Evolutionary conservation across 345 rosid genomes (phyloP).

Genomic region (Dovyalis caffra): DNA sequence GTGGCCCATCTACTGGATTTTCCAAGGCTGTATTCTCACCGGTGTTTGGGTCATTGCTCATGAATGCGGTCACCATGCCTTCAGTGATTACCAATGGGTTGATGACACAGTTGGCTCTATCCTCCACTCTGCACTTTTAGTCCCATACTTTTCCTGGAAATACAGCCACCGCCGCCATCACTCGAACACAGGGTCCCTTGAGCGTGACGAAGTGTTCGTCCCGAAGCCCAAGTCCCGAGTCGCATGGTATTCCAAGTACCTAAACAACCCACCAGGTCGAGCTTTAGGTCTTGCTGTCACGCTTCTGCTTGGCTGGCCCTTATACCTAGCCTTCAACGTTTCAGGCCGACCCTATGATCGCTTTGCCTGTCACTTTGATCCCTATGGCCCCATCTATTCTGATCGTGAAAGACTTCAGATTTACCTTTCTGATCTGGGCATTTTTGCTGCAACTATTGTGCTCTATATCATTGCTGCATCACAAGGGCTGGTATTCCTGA

Average conservation of each 20-base stretch:
- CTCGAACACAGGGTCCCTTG: constrained; percentile 83
- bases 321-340: constrained; percentile 76
- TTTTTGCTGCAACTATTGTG: too few species aligned
- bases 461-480: too few species aligned
- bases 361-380: constrained; percentile 31
- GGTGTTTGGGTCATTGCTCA: constrained; percentile 92
- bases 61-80: constrained; percentile 96
- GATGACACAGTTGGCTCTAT: constrained; percentile 80
- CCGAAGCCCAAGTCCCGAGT: constrained; percentile 56
- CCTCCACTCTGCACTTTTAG: constrained; percentile 78
- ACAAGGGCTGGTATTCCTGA: too few species aligned
- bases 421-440: too few species aligned
- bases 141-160: constrained; percentile 94
- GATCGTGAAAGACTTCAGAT: too few species aligned
- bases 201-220: constrained; percentile 80
- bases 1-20: constrained; percentile 81
- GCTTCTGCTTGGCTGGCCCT: constrained; percentile 80
- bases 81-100: constrained; percentile 86
- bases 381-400: too few species aligned
- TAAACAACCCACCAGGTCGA: constrained; percentile 78
- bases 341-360: constrained; percentile 74
- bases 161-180: constrained; percentile 95
- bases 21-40: constrained; percentile 72
- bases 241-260: constrained; percentile 57
- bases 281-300: constrained; percentile 40